Percentiles rank a stretch among this genome's conserved stretches.
These are phyloP conservation scores for Chrysoporthe cubensis DNA, from an alignment of 2,329 filamentous ascomycete genomes.

Conservation along the genomic window DNA sequence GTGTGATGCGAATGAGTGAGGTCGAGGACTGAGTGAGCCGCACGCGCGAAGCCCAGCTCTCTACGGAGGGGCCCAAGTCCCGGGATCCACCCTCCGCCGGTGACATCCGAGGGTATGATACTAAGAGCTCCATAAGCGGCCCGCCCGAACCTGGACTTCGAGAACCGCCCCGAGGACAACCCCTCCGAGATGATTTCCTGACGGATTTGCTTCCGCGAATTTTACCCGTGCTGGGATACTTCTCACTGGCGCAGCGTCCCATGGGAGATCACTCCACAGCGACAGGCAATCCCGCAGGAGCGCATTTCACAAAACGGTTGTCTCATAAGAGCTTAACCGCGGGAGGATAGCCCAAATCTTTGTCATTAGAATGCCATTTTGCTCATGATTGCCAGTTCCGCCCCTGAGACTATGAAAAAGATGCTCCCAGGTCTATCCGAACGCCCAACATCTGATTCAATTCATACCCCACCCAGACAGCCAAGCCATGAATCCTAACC, in stretches of 20 bases:
- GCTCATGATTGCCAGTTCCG: slow-evolving; percentile 13
- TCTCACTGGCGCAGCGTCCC: not conserved
- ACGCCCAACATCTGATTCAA: slow-evolving; percentile 12
- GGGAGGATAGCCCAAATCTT: not conserved
- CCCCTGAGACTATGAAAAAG: slow-evolving; percentile 1
- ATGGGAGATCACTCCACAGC: not conserved
- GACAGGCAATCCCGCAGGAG: not conserved
- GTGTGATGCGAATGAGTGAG: not conserved
- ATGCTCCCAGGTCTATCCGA: slow-evolving; percentile 12
- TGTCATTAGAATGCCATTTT: slow-evolving; percentile 5
- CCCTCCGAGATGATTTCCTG: not conserved
- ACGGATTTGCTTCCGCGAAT: not conserved
- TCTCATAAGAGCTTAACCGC: not conserved
- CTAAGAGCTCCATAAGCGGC: slow-evolving; percentile 5
- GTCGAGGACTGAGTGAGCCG: not conserved
- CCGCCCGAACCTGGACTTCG: not conserved
- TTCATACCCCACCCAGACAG: slow-evolving; percentile 6
- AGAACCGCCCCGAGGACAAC: not conserved
- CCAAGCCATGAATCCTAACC: slow-evolving; percentile 10
- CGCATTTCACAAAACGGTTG: not conserved
- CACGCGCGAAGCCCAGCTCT: not conserved
- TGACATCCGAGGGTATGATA: not conserved
- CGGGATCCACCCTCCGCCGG: slow-evolving; percentile 4
- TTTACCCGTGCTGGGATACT: not conserved
- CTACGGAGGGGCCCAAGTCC: not conserved